Evolutionary conservation across 106 monocot species (phyloP).

Genomic region (Chionographis japonica): DNA sequence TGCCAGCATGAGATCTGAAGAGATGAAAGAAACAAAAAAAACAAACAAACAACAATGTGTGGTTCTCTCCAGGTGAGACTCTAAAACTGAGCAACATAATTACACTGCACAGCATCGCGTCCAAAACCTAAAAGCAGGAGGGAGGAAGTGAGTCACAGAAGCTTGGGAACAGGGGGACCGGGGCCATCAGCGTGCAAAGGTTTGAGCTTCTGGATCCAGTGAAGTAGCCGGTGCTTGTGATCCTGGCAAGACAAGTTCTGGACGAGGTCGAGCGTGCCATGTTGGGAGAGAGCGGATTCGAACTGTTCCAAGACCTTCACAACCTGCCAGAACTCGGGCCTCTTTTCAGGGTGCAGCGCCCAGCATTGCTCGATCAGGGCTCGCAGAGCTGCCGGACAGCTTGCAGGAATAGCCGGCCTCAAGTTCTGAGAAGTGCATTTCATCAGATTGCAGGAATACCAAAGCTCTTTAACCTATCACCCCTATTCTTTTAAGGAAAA

Average conservation of each 20-base stretch:
- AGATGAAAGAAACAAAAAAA: too few species aligned
- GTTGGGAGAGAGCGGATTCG: constrained; percentile 34
- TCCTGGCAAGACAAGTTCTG: constrained; percentile 28
- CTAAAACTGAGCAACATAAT: too few species aligned
- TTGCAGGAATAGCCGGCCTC: constrained; percentile 48
- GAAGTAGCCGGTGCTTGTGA: constrained; percentile 28
- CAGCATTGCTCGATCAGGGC: constrained; percentile 69
- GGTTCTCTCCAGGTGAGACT: too few species aligned
- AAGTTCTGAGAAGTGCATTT: constrained; percentile 40
- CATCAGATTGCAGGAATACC: too few species aligned
- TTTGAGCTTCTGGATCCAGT: constrained; percentile 51
- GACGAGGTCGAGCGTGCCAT: constrained; percentile 32
- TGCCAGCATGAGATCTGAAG: too few species aligned
- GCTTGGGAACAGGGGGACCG: constrained; percentile 1
- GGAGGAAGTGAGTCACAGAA: constrained; percentile 6
- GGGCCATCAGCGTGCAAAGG: constrained; percentile 2
- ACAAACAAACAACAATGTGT: too few species aligned
- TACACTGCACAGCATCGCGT: too few species aligned
- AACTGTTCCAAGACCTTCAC: constrained; percentile 68
- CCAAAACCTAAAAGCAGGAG: not conserved
- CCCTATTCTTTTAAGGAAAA: not conserved
- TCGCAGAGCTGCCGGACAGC: constrained; percentile 35
- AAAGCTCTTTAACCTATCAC: too few species aligned
- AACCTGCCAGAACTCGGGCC: constrained; percentile 73
- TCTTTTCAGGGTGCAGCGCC: constrained; percentile 49